Evolutionary conservation across 352 stramenopile species (phyloP), one percentile per base, ranked within the genome.

Genomic region (Pythium folliculosum): DNA sequence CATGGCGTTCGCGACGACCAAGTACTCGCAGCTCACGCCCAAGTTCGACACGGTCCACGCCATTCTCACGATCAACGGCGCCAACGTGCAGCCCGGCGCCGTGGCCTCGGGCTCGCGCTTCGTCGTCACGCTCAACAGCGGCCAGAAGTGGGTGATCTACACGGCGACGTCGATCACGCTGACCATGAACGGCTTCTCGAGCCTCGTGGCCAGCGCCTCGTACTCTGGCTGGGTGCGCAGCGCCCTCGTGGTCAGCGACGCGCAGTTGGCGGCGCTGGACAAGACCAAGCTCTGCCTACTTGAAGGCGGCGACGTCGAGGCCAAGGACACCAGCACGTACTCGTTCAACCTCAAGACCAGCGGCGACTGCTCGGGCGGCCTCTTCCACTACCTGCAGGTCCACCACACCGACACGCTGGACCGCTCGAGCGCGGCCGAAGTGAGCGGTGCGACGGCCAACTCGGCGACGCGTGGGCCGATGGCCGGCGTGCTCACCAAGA

Each of bases 371-470:
- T 21, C 40, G 22, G 47, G 52, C 7, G 81, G 80, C 0, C 64
- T 92, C 60, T 74, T 92, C 17, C 84, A 92, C 69, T 92, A 86
- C 63, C 76, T 75, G 0, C 73, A 83, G 30, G 63, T 80, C 5
- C 84, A 92, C 67, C 84, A 91, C 54, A 54, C 81, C 17, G 80
- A 86, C 49, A 86, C 82, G 12, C 59, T 92, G 4, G 79, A 90
- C 30, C 65, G 63, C 17, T 69, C 71, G 44, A 86, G 76, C 35
- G 77, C 80, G 5, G 57, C 59, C 2, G 71, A 80, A 25, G 68
- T 77, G 19, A 67, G 78, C 32, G 85, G 80, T 16, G 81, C 84
- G 0, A 92, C 81, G 8, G 81, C 13, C 81, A 19, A 45, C 38
- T 45, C 38, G 38, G 38, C 38, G 38, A 45, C 38, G 38, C 38